Base-by-base conservation (phyloP, 2,329 filamentous ascomycete genomes). In the Neonectria magnoliae region DNA sequence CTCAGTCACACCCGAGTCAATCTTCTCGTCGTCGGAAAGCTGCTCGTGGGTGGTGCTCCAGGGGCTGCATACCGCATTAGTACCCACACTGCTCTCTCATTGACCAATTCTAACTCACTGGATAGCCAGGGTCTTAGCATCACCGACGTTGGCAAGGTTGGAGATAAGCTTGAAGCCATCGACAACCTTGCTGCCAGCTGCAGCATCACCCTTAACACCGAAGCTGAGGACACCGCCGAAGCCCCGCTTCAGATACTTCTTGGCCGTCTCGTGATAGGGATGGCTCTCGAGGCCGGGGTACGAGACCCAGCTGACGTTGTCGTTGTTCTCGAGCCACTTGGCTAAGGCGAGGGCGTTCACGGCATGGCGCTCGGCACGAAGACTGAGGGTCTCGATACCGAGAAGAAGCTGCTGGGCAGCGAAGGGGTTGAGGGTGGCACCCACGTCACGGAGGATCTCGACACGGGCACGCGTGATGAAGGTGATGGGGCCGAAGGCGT, bases 1-100 rank as follows among this genome's bases (percentile, higher is more conserved):
- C 82, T 92, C 90, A 16, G 93, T 96, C 11, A 96, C 93, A 73
- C 95, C 95, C 22, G 93, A 95, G 76, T 83, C 89, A 56, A 86
- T 77, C 81, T 90, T 93, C 85, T 98, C 95, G 77, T 94, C 87
- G 31, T 95, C 91, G 25, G 85, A 89, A 62, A 98, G 85, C 83
- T 98, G 95, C 84, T 97, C 92, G 79, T 98, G 95, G 2, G 95
- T 98, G 3, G 95, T 98, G 6, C 90, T 92, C 93, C 94, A 97
- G 22, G 95, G 95, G 81, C 80, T 81, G 13, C 6, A 29, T 8
- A 9, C n/a, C 10, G n/a, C 9, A 31, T 64, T 44, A 64, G 61
- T 13, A n/a, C 54, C 16, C 41, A 22, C 9, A 7, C 16, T 18
- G 27, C 4, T 20, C 6, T 16, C 22, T 31, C 2, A 27, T 52